Percentiles rank a stretch among this genome's conserved stretches.
Evolutionary conservation across 1,139 yeast genomes (phyloP).

Genomic region (Protomyces lactucae-debilis): DNA sequence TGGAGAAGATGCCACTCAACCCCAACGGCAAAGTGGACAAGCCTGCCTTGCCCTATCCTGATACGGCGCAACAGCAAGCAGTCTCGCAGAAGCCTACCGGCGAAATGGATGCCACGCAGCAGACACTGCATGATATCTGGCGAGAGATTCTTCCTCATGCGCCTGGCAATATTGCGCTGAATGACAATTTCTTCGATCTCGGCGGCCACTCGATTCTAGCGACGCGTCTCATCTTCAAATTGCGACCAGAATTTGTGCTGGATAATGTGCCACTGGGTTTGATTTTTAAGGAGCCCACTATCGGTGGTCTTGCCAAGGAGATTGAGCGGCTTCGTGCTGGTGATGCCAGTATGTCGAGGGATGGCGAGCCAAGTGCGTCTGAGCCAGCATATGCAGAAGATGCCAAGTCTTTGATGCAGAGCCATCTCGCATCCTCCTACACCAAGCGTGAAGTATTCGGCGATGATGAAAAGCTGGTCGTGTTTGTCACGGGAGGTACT

Average conservation of each 20-base stretch:
- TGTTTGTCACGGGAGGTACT: slow-evolving; percentile 90
- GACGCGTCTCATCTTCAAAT: slow-evolving; percentile 90
- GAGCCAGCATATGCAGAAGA: slow-evolving; percentile 57
- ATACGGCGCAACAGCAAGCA: slow-evolving; percentile 71
- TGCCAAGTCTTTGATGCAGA: slow-evolving; percentile 54
- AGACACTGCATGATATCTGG: slow-evolving; percentile 76
- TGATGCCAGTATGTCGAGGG: slow-evolving; percentile 38
- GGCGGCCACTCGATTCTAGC: slow-evolving; percentile 98
- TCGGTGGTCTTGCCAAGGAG: slow-evolving; percentile 69
- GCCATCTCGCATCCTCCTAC: slow-evolving; percentile 44
- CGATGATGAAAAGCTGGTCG: slow-evolving; percentile 48
- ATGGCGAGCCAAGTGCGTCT: slow-evolving; percentile 34
- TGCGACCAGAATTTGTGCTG: slow-evolving; percentile 68
- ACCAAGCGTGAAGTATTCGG: slow-evolving; percentile 35
- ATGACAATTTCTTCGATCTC: slow-evolving; percentile 89
- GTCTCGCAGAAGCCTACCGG: slow-evolving; percentile 47
- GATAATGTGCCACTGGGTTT: slow-evolving; percentile 79
- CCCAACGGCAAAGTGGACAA: slow-evolving; percentile 99
- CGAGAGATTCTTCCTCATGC: slow-evolving; percentile 73
- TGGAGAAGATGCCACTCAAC: slow-evolving; percentile 79
- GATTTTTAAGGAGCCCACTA: slow-evolving; percentile 82
- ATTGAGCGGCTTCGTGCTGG: slow-evolving; percentile 54
- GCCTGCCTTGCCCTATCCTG: slow-evolving; percentile 94
- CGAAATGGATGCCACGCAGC: slow-evolving; percentile 63
- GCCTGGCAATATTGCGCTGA: slow-evolving; percentile 69